Base-by-base conservation (phyloP, 2,329 filamentous ascomycete genomes). In the Claviceps monticola region DNA sequence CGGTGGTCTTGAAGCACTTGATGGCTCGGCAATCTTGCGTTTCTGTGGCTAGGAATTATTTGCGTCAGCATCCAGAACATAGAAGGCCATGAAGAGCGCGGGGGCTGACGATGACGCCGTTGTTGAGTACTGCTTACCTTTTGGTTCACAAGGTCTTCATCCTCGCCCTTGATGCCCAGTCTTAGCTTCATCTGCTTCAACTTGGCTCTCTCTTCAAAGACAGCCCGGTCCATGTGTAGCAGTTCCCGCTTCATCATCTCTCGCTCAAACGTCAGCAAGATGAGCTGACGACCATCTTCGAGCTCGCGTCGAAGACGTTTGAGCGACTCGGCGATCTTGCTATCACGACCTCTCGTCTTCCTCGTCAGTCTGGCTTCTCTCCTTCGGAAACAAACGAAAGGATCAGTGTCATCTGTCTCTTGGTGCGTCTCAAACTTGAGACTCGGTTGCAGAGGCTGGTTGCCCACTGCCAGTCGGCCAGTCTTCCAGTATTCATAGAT, bases 371-470 rank as follows among this genome's bases (percentile, higher is more conserved):
- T 84, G 46, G 95, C 87, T 69, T 98, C 93, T 57, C 93, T 86
- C 60, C 93, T 83, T 64, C 93, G 82, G 79, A 98, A 98, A 70
- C 93, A 98, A 62, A 98, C 90, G 70, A 95, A 98, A 48, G 93
- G 93, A 69, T 98, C 93, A 61, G 87, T 82, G 65, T 98, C 93
- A 67, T 98, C 93, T 55, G 84, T 94, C 58, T 97, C 91, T 64
- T 88, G 86, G 56, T 93, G 88, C 46, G 84, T 94, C 71, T 98
- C 93, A 58, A 95, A 93, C 72, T 96, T 96, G 65, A 97, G 80
- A 21, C 74, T 76, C 7, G 88, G 81, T 62, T 90, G 84, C 55
- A 97, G 72, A 5, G 83, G 72, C 59, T 78, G 82, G 64, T 91
- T 93, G 57, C 79, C 80, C 53, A 75, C 76, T 34, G 73, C 74